Conservation (phyloP, 441 rosid genomes). For the Heliophila coronopifolia region DNA sequence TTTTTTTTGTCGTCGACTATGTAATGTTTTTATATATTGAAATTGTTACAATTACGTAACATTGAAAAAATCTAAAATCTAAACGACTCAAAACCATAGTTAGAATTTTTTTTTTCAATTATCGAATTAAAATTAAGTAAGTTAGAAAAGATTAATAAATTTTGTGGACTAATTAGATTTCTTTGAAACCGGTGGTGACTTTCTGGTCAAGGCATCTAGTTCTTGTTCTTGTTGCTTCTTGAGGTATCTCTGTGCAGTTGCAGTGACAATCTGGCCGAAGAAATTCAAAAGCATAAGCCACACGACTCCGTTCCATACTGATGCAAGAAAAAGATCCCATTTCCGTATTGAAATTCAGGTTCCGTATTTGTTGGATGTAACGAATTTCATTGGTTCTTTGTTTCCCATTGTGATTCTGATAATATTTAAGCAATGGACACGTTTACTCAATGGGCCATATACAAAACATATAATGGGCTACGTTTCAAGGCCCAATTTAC, state of each 20-base stretch:
- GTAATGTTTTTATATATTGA: too few relatives aligned
- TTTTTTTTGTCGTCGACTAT: neutral
- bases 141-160: neutral
- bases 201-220: slow-evolving; percentile 38
- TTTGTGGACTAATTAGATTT: slow-evolving; percentile 19
- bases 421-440: too few relatives aligned
- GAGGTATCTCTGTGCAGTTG: slow-evolving; percentile 70
- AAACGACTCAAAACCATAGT: too few relatives aligned
- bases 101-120: neutral
- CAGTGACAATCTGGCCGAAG: slow-evolving; percentile 74
- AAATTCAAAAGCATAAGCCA: slow-evolving; percentile 97
- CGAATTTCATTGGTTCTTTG: neutral
- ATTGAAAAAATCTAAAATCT: too few relatives aligned
- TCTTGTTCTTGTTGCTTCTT: slow-evolving; percentile 68
- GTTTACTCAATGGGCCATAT: neutral
- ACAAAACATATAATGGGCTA: neutral
- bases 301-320: slow-evolving; percentile 81
- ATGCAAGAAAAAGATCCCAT: slow-evolving; percentile 77
- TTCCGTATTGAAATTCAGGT: slow-evolving; percentile 35
- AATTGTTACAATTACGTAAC: too few relatives aligned
- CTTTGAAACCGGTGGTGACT: neutral
- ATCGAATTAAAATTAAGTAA: too few relatives aligned
- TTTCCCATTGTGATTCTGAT: too few relatives aligned
- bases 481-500: neutral
- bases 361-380: slow-evolving; percentile 21